These are phyloP conservation scores for Ceratocystis smalleyi DNA, from an alignment of 2,329 filamentous ascomycete genomes.

Conservation along the genomic window DNA sequence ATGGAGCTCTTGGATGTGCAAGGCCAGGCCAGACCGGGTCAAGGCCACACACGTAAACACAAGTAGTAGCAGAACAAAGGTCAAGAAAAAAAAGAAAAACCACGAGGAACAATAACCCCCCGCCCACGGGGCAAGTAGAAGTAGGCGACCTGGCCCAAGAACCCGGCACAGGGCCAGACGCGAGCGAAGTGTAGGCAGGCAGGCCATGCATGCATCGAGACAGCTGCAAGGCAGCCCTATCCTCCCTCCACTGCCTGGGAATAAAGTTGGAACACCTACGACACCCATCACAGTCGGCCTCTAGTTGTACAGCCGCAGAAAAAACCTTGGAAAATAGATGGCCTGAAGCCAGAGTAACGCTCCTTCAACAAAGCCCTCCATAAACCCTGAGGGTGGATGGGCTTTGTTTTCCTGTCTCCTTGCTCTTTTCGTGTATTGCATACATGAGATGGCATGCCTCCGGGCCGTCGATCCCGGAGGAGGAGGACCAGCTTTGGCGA, in stretches of 20 bases:
- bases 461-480: neutral
- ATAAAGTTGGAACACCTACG: neutral
- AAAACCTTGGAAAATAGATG: neutral
- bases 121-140: no score
- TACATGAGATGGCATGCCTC: neutral
- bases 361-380: neutral
- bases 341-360: neutral
- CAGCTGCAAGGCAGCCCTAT: no score
- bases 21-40: neutral
- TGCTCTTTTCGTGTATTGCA: neutral
- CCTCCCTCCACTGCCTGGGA: no score
- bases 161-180: no score
- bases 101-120: no score
- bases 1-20: conserved; percentile 2
- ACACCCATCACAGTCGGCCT: neutral
- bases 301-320: neutral
- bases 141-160: no score
- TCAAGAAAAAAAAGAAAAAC: no score
- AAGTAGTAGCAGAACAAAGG: no score
- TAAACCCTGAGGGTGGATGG: neutral
- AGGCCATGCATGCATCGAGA: no score
- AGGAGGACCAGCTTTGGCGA: neutral
- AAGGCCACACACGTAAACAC: neutral
- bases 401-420: no score
- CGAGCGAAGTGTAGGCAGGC: no score